Percentiles rank a stretch among this genome's conserved stretches.
Conservation (phyloP, 1,139 yeast genomes). For the Suhomyces atakaporum region DNA sequence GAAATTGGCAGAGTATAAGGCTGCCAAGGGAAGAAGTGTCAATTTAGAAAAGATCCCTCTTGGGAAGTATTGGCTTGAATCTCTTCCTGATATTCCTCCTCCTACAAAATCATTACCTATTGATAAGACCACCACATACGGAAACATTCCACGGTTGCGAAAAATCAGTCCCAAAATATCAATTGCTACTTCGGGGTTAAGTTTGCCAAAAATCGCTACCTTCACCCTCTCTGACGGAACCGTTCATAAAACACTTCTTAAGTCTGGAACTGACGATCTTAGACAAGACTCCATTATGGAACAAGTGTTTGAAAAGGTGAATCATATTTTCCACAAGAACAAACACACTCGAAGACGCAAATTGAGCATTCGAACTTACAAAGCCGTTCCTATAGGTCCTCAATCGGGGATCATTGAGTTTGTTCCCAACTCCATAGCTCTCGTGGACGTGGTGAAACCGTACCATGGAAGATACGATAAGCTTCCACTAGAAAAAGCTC, state of each 20-base stretch:
- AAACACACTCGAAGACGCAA: constrained; percentile 57
- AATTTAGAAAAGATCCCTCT: constrained; percentile 36
- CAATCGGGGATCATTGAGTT: constrained; percentile 87
- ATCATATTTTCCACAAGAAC: constrained; percentile 61
- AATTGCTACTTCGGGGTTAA: constrained; percentile 79
- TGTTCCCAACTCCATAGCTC: constrained; percentile 74
- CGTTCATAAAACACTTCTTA: constrained; percentile 60
- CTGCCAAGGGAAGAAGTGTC: constrained; percentile 35
- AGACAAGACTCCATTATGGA: constrained; percentile 98
- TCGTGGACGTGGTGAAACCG: constrained; percentile 66
- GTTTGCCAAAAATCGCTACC: constrained; percentile 78
- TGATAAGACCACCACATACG: constrained; percentile 47
- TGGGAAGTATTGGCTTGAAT: constrained; percentile 60
- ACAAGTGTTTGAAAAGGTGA: constrained; percentile 89
- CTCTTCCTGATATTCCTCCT: constrained; percentile 60
- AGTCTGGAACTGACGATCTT: constrained; percentile 87
- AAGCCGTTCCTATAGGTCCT: constrained; percentile 88
- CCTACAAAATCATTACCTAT: constrained; percentile 61
- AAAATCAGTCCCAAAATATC: constrained; percentile 47
- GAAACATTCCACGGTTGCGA: constrained; percentile 49
- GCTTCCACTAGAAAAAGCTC: constrained; percentile 57
- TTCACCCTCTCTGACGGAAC: constrained; percentile 60
- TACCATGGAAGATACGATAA: constrained; percentile 54
- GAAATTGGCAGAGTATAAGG: constrained; percentile 51
- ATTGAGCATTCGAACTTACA: constrained; percentile 76